Evolutionary conservation across 192 early-diverging fungal species (phyloP).

Genomic region (Coemansia reversa): DNA sequence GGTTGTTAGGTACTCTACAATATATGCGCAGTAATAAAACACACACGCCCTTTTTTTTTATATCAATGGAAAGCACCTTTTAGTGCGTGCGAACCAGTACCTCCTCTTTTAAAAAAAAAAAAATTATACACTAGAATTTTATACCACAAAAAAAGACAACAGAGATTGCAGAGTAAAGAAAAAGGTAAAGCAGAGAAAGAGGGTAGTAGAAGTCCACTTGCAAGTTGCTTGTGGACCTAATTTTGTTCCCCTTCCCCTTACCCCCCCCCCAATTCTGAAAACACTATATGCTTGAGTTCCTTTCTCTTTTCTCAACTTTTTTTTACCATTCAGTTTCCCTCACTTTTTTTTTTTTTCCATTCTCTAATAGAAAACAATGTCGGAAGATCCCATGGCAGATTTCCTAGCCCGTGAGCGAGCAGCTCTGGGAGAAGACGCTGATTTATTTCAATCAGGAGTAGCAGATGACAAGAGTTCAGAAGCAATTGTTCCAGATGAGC

Average conservation of each 20-base stretch:
- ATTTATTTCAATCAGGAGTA: conserved; percentile 54
- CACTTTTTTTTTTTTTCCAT: conserved; percentile 5
- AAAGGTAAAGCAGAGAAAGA: not conserved
- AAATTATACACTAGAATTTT: too few species aligned
- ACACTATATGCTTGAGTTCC: not conserved
- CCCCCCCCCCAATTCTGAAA: too few species aligned
- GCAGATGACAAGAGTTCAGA: not conserved
- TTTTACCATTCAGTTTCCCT: conserved; percentile 7
- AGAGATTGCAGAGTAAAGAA: not conserved
- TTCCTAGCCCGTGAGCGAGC: conserved; percentile 77
- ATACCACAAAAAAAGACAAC: too few species aligned
- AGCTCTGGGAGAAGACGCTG: conserved; percentile 68
- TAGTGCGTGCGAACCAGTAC: too few species aligned
- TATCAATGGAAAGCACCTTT: too few species aligned
- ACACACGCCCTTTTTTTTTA: too few species aligned
- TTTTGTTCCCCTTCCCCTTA: too few species aligned
- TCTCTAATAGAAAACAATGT: conserved; percentile 19
- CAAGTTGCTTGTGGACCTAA: too few species aligned
- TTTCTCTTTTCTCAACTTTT: conserved; percentile 4
- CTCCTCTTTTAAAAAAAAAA: too few species aligned
- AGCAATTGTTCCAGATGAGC: not conserved
- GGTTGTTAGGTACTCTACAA: too few species aligned
- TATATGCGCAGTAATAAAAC: too few species aligned
- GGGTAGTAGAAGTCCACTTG: too few species aligned
- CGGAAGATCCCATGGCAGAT: conserved; percentile 67